Percentiles rank a stretch among this genome's conserved stretches.
Conservation (phyloP, 805 yeast genomes). For the Deakozyma indianensis region DNA sequence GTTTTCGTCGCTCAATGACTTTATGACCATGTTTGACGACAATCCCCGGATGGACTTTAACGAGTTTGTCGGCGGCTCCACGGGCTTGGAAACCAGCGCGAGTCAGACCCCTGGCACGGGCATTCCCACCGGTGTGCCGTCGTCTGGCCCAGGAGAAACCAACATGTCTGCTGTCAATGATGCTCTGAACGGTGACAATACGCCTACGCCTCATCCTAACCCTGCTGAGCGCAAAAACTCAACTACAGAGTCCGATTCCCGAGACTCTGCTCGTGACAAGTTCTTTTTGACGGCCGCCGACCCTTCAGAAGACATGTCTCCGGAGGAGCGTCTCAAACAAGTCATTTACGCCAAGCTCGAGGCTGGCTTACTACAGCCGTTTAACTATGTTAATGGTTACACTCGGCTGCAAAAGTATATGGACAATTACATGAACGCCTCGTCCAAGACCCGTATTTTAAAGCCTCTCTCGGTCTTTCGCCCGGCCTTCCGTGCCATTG, state of each 20-base stretch:
- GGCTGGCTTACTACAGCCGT: constrained; percentile 86
- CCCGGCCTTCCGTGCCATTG: constrained; percentile 89
- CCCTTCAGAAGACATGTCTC: constrained; percentile 86
- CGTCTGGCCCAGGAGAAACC: constrained; percentile 3
- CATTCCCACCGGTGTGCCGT: neutral
- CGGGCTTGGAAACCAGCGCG: constrained; percentile 2
- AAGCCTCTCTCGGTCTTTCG: constrained; percentile 76
- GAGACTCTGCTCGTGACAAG: constrained; percentile 75
- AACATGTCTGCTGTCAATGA: neutral
- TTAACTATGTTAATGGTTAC: constrained; percentile 87
- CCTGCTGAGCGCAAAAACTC: constrained; percentile 4
- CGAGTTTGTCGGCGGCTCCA: neutral
- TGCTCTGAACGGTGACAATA: neutral
- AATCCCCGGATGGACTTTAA: constrained; percentile 22
- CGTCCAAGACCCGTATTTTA: constrained; percentile 70
- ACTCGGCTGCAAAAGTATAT: constrained; percentile 78
- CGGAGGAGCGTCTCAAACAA: constrained; percentile 84
- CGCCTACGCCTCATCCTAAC: constrained; percentile 3
- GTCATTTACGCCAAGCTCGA: constrained; percentile 89
- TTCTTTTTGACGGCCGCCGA: constrained; percentile 94
- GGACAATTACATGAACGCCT: constrained; percentile 81
- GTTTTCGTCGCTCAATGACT: constrained; percentile 79
- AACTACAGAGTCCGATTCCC: constrained; percentile 3
- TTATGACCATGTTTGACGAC: constrained; percentile 80
- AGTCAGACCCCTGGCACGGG: neutral